phyloP scores from a whole-genome alignment of 2,329 filamentous ascomycete genomes.

The Alternaria hordeiaustralica region DNA sequence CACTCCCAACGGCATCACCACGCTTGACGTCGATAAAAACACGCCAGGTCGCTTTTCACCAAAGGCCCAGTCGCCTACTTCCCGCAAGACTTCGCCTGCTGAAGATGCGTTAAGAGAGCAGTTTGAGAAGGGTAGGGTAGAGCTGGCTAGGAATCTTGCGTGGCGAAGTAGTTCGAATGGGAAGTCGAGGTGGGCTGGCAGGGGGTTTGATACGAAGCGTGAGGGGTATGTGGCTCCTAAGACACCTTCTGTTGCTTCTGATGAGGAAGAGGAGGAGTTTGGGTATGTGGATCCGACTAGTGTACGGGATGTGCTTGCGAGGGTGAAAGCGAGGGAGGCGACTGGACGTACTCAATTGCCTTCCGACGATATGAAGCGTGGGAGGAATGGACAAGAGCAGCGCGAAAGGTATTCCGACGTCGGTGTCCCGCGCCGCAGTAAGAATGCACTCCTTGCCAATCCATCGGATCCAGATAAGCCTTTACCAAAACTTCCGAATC shows the following conservation, averaged over 20 bases:
- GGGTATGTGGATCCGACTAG: not conserved
- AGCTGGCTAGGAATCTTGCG: not conserved
- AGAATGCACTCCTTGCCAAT: not conserved
- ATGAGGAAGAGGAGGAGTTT: not conserved
- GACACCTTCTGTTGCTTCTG: not conserved
- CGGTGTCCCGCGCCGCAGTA: not conserved
- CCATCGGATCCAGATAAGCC: not conserved
- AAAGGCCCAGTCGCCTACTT: rapidly evolving
- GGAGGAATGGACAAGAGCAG: rapidly evolving
- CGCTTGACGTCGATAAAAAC: rapidly evolving
- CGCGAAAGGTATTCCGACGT: not conserved
- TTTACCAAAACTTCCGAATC: not conserved
- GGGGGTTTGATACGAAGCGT: rapidly evolving
- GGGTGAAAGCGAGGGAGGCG: not conserved
- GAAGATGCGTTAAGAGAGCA: not conserved
- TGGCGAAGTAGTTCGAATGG: not conserved
- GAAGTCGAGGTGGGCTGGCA: not conserved
- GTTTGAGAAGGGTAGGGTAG: not conserved
- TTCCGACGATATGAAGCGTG: rapidly evolving
- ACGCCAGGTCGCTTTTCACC: not conserved
- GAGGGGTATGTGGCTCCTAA: not conserved
- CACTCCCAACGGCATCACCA: rapidly evolving
- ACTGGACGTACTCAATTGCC: rapidly evolving
- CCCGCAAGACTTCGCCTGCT: not conserved
- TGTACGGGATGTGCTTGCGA: not conserved